Percentiles rank a stretch among this genome's conserved stretches.
phyloP scores from a whole-genome alignment of 208 protist species.

The Tritrichomonas foetus region DNA sequence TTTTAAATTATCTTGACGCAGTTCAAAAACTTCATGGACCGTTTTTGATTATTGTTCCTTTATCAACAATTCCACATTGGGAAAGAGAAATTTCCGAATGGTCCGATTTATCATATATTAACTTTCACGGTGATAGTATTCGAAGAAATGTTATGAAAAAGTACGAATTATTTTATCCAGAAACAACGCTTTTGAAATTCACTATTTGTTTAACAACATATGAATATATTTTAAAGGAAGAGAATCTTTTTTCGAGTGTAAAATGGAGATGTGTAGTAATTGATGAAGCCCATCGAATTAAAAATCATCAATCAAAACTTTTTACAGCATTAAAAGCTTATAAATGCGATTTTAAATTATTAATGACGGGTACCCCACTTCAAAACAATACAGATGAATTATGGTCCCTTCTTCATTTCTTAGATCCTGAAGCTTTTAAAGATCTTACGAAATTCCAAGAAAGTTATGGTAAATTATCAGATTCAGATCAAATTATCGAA shows the following conservation, averaged over 20 bases:
- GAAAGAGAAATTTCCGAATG: slow-evolving; percentile 47
- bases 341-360: slow-evolving; percentile 57
- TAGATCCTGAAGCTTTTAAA: slow-evolving; percentile 82
- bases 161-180: slow-evolving; percentile 45
- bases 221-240: slow-evolving; percentile 63
- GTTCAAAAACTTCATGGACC: slow-evolving; percentile 43
- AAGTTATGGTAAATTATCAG: not conserved
- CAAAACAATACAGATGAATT: slow-evolving; percentile 97
- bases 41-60: slow-evolving; percentile 56
- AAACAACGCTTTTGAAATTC: slow-evolving; percentile 41
- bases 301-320: slow-evolving; percentile 67
- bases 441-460: slow-evolving; percentile 77
- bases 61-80: slow-evolving; percentile 60
- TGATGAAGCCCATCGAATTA: slow-evolving; percentile 77
- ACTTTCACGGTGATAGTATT: not conserved
- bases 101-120: slow-evolving; percentile 39
- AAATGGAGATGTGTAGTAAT: slow-evolving; percentile 66
- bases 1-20: not conserved
- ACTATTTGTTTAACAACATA: slow-evolving; percentile 66
- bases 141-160: slow-evolving; percentile 3
- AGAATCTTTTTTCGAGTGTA: slow-evolving; percentile 50
- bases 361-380: slow-evolving; percentile 91
- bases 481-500: slow-evolving; percentile 22
- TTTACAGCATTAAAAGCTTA: slow-evolving; percentile 51
- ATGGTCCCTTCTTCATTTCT: slow-evolving; percentile 93